Base-by-base conservation (phyloP, 768 basidiomycete genomes). In the Dentipellis sp. region DNA sequence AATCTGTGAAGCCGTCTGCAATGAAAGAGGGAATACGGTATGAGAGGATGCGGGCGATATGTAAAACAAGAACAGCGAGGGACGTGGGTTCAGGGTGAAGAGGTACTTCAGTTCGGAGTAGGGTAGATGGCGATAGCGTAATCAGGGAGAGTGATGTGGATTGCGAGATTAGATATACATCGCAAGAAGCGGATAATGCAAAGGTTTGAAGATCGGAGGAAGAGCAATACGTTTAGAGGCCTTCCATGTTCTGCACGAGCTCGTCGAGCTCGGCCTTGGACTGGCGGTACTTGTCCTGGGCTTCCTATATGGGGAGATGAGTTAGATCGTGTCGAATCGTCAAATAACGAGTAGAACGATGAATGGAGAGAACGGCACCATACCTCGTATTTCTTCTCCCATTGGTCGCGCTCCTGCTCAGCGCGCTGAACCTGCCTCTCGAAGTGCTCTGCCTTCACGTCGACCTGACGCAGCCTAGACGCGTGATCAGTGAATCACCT, bases 391-490 rank as follows among this genome's bases (percentile, higher is more conserved):
- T 95, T 97, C 79, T 86, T 82, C 82, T 97, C 94, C 91, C 89
- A 93, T 40, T 68, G 65, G 69, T 98, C 95, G 52, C 94, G 84
- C 71, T 99, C 97, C 67, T 89, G 83, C 69, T 97, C 94, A 50
- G 82, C 75, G 46, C 89, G 81, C 62, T 83, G 77, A 17, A 97
- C 84, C 68, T 94, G 91, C 50, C 94, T 83, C 73, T 97, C 95
- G 68, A 91, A 97, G 74, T 98, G 93, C 71, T 99, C 97, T 10
- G 95, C 95, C 76, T 97, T 99, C 72, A 98, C 88, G 68, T 99
- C 97, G 56, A 95, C 93, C 67, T 95, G 91, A 59, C 95, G 79
- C 64, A 99, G 78, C 71, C 95, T 98, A 64, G 45, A 52, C 38
- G 51, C 56, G 58, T 16, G 38, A 50, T 47, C 29, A 51, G 56